Conservation (phyloP, 176 grass and related monocot species). For the Avena insularis region DNA sequence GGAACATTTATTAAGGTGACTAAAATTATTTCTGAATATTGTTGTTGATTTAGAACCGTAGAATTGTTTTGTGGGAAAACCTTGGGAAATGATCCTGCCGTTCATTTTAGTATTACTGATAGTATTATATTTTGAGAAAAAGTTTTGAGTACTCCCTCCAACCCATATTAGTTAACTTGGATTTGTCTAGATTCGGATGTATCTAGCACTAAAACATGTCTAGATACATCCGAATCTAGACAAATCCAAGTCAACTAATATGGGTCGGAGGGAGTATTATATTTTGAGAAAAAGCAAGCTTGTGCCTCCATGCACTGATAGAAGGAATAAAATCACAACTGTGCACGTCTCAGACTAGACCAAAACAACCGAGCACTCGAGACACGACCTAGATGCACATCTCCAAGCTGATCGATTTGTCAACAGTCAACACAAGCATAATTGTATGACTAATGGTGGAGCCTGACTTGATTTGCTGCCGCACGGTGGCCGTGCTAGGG, state of each 20-base stretch:
- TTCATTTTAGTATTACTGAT: background rate
- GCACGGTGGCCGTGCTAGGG: too few relatives aligned
- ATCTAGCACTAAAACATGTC: too few relatives aligned
- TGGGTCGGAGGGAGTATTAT: background rate
- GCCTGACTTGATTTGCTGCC: too few relatives aligned
- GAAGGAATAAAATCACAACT: background rate
- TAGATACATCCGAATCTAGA: too few relatives aligned
- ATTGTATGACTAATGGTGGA: too few relatives aligned
- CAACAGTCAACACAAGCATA: too few relatives aligned
- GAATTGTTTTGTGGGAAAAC: background rate
- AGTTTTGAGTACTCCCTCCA: too few relatives aligned
- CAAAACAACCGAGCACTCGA: background rate
- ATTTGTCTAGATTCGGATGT: too few relatives aligned
- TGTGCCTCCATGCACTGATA: background rate
- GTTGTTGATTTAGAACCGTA: background rate
- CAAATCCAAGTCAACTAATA: too few relatives aligned
- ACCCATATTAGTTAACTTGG: too few relatives aligned
- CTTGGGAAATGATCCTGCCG: background rate
- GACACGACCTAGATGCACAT: background rate
- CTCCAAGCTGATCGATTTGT: too few relatives aligned
- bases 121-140: background rate
- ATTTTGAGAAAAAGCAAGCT: background rate
- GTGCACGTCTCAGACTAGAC: background rate
- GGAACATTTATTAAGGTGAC: conserved; percentile 96
- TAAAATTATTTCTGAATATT: background rate